Conservation (phyloP, 495 filamentous ascomycete species). For the Penicillium roqueforti region DNA sequence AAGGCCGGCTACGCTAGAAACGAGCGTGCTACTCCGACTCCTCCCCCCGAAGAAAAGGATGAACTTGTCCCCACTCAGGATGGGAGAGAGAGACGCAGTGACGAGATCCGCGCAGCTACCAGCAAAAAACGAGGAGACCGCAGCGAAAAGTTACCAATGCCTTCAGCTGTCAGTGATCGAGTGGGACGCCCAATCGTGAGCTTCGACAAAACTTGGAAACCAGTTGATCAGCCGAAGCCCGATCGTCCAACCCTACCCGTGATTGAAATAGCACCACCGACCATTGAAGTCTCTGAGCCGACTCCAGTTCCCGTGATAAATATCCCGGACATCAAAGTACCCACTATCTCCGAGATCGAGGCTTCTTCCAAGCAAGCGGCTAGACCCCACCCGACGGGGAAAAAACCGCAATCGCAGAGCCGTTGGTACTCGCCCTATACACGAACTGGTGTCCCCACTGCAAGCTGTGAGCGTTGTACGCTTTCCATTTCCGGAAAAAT, state of each 20-base stretch:
- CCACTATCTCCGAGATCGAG: slow-evolving; percentile 38
- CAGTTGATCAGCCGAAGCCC: slow-evolving; percentile 36
- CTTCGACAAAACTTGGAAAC: slow-evolving; percentile 79
- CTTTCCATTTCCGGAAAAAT: slow-evolving; percentile 84
- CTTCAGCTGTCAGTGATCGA: slow-evolving; percentile 78
- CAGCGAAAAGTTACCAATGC: slow-evolving; percentile 78
- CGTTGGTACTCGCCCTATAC: slow-evolving; percentile 40
- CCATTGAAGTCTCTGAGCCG: slow-evolving; percentile 46
- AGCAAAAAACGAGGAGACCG: slow-evolving; percentile 81
- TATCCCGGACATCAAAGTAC: slow-evolving; percentile 49
- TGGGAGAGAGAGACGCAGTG: slow-evolving; percentile 74
- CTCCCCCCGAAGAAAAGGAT: slow-evolving; percentile 14
- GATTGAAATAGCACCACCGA: slow-evolving; percentile 30
- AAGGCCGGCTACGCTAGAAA: slow-evolving; percentile 71
- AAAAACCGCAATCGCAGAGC: slow-evolving; percentile 24
- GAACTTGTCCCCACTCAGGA: slow-evolving; percentile 53
- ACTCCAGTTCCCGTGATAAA: slow-evolving; percentile 60
- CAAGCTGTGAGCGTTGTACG: slow-evolving; percentile 78
- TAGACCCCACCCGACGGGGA: slow-evolving; percentile 26
- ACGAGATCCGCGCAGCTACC: slow-evolving; percentile 87
- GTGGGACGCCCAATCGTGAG: slow-evolving; percentile 88
- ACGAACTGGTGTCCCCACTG: slow-evolving; percentile 61
- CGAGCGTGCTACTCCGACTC: slow-evolving; percentile 32
- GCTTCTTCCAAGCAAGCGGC: slow-evolving; percentile 7
- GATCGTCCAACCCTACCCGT: slow-evolving; percentile 36